Evolutionary conservation across 2,329 filamentous ascomycete species (phyloP).

Genomic region (Emergomyces pasteurianus): DNA sequence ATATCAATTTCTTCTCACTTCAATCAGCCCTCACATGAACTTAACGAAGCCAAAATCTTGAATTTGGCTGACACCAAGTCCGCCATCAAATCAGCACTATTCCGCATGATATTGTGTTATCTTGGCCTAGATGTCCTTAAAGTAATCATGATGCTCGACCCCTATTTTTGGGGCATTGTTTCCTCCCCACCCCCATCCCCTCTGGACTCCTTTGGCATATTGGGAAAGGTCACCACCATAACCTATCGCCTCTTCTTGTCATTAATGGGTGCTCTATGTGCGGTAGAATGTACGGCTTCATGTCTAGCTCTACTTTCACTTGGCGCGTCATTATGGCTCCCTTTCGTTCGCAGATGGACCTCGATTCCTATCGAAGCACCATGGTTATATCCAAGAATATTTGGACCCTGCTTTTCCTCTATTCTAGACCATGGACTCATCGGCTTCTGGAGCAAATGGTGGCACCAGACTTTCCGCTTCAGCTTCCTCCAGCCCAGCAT

Average conservation of each 20-base stretch:
- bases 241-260: conserved; percentile 44
- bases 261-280: conserved; percentile 41
- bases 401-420: conserved; percentile 35
- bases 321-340: conserved; percentile 38
- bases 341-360: conserved; percentile 41
- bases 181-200: conserved; percentile 35
- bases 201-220: conserved; percentile 29
- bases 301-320: conserved; percentile 50
- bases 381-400: conserved; percentile 51
- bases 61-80: conserved; percentile 28
- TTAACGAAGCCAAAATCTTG: conserved; percentile 9
- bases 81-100: conserved; percentile 37
- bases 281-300: conserved; percentile 50
- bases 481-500: conserved; percentile 32
- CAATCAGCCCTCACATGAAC: conserved; percentile 5
- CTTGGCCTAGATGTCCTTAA: conserved; percentile 59
- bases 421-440: conserved; percentile 53
- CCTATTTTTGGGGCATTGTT: conserved; percentile 57
- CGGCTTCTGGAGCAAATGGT: conserved; percentile 75
- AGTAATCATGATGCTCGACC: conserved; percentile 58
- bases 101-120: conserved; percentile 45
- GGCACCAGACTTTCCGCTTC: conserved; percentile 82
- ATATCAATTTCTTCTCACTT: conserved; percentile 17
- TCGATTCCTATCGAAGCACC: conserved; percentile 49
- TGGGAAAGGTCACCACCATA: conserved; percentile 38